Evolutionary conservation across 2,329 filamentous ascomycete species (phyloP).

Genomic region (Ceratocystiopsis sp.): DNA sequence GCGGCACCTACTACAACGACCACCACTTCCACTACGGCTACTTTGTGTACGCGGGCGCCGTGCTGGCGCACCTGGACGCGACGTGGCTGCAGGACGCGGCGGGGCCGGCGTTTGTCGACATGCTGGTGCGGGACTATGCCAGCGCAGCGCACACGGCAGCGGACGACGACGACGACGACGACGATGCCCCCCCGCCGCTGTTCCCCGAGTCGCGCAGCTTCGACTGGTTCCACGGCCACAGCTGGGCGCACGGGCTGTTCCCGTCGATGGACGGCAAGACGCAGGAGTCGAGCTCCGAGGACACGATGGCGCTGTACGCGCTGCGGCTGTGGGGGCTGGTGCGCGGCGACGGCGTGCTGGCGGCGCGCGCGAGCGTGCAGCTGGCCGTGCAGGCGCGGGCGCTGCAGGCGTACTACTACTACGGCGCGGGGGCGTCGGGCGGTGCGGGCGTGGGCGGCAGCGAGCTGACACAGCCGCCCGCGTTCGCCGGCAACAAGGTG

Average conservation of each 20-base stretch:
- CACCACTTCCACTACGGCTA: constrained; percentile 72
- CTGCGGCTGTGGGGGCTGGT: constrained; percentile 88
- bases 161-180: too few relatives aligned
- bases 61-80: constrained; percentile 65
- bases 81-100: constrained; percentile 42
- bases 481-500: constrained; percentile 69
- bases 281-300: constrained; percentile 79
- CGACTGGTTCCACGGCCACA: constrained; percentile 91
- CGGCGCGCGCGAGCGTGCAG: constrained; percentile 68
- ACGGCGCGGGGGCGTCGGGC: constrained; percentile 30
- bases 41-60: constrained; percentile 71
- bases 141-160: too few relatives aligned
- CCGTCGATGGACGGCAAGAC: constrained; percentile 58
- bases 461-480: constrained; percentile 56
- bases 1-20: constrained; percentile 72
- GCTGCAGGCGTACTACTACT: constrained; percentile 68
- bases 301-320: constrained; percentile 72
- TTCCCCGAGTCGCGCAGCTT: constrained; percentile 76
- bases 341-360: constrained; percentile 60
- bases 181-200: too few relatives aligned
- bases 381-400: constrained; percentile 60
- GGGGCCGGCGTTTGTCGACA: constrained; percentile 70
- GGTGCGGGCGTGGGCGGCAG: too few relatives aligned
- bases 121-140: constrained; percentile 64
- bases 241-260: constrained; percentile 72